These are phyloP conservation scores for Solanum lignicaule DNA, from an alignment of 257 asterid genomes.

Conservation along the genomic window DNA sequence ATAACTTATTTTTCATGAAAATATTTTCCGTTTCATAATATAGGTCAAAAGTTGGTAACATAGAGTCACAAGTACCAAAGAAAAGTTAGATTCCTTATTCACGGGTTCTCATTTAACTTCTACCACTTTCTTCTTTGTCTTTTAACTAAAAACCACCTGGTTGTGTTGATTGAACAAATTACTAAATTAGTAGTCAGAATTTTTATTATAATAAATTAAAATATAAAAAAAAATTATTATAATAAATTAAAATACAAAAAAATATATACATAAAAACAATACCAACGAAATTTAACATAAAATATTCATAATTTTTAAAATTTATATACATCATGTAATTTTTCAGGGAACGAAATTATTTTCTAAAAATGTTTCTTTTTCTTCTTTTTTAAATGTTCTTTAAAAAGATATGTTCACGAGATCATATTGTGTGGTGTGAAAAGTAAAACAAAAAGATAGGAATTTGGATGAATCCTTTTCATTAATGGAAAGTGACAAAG, in stretches of 20 bases:
- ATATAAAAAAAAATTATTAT: neutral
- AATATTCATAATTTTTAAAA: no score
- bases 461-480: neutral
- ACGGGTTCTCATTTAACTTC: neutral
- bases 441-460: neutral
- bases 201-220: neutral
- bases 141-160: neutral
- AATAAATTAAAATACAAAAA: no score
- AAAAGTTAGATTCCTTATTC: neutral
- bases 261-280: neutral
- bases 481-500: neutral
- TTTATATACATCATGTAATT: no score
- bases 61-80: neutral
- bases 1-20: no score
- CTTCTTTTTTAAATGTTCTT: neutral
- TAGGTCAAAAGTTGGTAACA: neutral
- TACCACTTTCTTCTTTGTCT: neutral
- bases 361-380: no score
- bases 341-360: neutral
- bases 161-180: neutral
- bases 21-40: neutral
- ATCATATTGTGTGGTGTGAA: neutral
- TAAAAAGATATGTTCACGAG: conserved; percentile 1
- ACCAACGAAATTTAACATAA: neutral
- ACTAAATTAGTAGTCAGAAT: neutral